Evolutionary conservation across 1,139 yeast genomes (phyloP), one percentile per base, ranked within the genome.

Genomic region (Geotrichum klebahnii): DNA sequence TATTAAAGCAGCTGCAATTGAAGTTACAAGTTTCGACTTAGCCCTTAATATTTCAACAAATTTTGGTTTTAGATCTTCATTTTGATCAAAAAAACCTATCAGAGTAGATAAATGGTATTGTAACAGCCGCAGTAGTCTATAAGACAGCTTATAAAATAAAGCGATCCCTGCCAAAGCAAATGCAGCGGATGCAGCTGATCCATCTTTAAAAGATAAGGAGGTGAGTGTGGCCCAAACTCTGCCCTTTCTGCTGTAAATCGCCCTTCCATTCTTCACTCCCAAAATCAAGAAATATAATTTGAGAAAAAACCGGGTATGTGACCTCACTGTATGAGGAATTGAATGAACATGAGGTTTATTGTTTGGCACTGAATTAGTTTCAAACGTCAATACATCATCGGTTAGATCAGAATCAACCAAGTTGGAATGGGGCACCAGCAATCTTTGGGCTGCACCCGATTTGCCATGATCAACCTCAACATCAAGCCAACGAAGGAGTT

Each of bases 401-500:
- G 17, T 10, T n/a, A 34, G n/a, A 3, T 19, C 51, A n/a, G 47
- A 32, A 19, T 48, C 51, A 2, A 48, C 44, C 23, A 43, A 29
- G 2, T 37, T 26, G 9, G 51, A 44, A 16, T 44, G n/a, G 14
- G 51, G 51, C 20, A 42, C 22, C n/a, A 42, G 37, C 23, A 42
- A 23, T 9, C 37, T 22, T 17, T 36, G 36, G 23, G 43, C 33
- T 39, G 20, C 14, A 19, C 33, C 20, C n/a, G 31, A 16, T n/a
- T 24, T 28, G 17, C 34, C 23, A 1, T 19, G 14, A 14, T 32
- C 9, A 16, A 3, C 5, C 6, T 9, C 26, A 16, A 42, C 12
- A 14, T 42, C 10, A 14, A 28, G 24, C 45, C 38, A 24, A 6
- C 19, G 10, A 17, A 48, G 44, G 2, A 48, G 16, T 4, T 12